Base-by-base conservation (phyloP, 2,329 filamentous ascomycete species). In the Rugonectria rugulosa region DNA sequence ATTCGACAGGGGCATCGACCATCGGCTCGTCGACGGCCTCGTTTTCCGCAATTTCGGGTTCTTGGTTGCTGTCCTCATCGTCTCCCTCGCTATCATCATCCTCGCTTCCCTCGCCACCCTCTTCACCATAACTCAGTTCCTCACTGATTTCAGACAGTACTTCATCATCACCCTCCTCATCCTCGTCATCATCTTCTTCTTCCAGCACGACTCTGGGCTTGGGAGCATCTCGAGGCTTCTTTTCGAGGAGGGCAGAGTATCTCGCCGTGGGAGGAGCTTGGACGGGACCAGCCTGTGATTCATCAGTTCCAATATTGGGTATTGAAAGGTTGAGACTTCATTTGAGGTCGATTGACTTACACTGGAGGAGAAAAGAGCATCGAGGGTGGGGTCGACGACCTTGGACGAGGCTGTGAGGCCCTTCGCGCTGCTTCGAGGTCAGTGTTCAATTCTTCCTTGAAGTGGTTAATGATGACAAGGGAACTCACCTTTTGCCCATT, bases 341-440 rank as follows among this genome's bases (percentile, higher is more conserved):
- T n/a, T n/a, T n/a, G n/a, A n/a, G n/a, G n/a, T 57, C 47, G 55
- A 50, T 51, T 40, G 56, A 82, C 87, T 77, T 82, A 91, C 89
- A 79, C 89, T 92, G 53, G 81, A 79, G 53, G 87, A 82, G 75
- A 92, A 92, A 32, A 92, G 80, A 58, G 88, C 86, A 67, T 87
- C 81, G 63, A 92, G 78, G 52, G 81, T 77, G 71, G 89, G 88
- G 77, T 92, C 89, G 57, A 92, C 79, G 56, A 81, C 79, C 72
- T 83, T 83, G 53, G 77, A 74, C 29, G 79, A 74, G 59, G 77
- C 78, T 46, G 72, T 62, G 57, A 85, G 65, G 53, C 67, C 64
- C 40, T 70, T 65, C 68, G 73, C 74, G 61, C 77, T 81, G 59
- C 19, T 45, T 54, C 31, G 38, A 24, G 48, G 43, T 68, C 42